phyloP scores from a whole-genome alignment of 2,329 filamentous ascomycete genomes.

The Paraphoma sp. region DNA sequence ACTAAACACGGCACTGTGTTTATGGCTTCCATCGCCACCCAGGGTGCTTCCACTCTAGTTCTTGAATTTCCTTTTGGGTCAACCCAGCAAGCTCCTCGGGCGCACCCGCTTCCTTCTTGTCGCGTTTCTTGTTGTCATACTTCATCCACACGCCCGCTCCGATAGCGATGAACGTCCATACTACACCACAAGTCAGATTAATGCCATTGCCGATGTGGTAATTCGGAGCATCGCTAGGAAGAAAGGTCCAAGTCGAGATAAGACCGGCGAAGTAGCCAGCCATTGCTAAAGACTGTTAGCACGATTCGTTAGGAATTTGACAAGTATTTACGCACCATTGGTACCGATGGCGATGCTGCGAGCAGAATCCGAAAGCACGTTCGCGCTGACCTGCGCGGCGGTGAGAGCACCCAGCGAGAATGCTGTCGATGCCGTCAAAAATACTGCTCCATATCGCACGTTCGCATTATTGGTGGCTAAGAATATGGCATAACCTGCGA shows the following conservation, averaged over 20 bases:
- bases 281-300: conserved; percentile 61
- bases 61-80: conserved; percentile 60
- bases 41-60: conserved; percentile 70
- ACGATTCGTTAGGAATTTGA: not conserved
- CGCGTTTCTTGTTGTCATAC: conserved; percentile 65
- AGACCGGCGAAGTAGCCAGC: conserved; percentile 72
- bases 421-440: conserved; percentile 67
- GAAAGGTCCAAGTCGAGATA: conserved; percentile 67
- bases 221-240: conserved; percentile 65
- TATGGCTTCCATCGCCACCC: conserved; percentile 63
- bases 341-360: conserved; percentile 42
- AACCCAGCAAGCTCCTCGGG: conserved; percentile 56
- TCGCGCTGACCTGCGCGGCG: conserved; percentile 70
- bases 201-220: conserved; percentile 73
- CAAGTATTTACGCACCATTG: not conserved
- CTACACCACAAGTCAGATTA: conserved; percentile 59
- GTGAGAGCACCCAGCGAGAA: conserved; percentile 68
- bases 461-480: conserved; percentile 57
- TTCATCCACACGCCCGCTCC: conserved; percentile 64
- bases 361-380: conserved; percentile 72
- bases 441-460: conserved; percentile 70
- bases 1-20: too few species aligned
- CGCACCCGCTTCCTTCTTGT: conserved; percentile 58
- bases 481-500: conserved; percentile 72
- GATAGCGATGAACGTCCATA: conserved; percentile 12